These are phyloP conservation scores for Stachybotrys chartarum DNA, from an alignment of 2,329 filamentous ascomycete genomes.

Conservation along the genomic window DNA sequence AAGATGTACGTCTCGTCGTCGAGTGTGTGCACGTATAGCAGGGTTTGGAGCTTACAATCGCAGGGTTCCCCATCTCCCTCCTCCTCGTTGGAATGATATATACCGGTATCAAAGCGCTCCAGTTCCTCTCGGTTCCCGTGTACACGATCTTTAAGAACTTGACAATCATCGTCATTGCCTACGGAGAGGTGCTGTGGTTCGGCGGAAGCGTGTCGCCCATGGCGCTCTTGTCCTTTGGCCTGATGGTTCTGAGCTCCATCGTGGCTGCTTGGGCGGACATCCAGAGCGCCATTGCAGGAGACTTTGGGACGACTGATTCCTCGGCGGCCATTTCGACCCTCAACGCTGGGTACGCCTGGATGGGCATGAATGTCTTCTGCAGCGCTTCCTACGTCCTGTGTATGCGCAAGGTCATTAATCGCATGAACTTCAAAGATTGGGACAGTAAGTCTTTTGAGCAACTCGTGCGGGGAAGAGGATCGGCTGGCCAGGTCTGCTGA, in stretches of 20 bases:
- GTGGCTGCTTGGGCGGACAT: slow-evolving; percentile 98
- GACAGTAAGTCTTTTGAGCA: slow-evolving; percentile 65
- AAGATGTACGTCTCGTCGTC: slow-evolving; percentile 60
- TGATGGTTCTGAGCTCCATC: slow-evolving; percentile 94
- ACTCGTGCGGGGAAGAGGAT: neutral
- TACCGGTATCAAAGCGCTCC: slow-evolving; percentile 89
- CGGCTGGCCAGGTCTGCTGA: slow-evolving; percentile 16
- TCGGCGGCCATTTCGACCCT: slow-evolving; percentile 77
- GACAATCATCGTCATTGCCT: slow-evolving; percentile 97
- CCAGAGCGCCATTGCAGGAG: slow-evolving; percentile 68
- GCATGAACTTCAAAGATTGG: slow-evolving; percentile 99
- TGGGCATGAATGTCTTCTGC: slow-evolving; percentile 94
- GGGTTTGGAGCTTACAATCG: slow-evolving; percentile 5
- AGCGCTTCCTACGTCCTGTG: slow-evolving; percentile 81
- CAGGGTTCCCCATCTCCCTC: slow-evolving; percentile 93
- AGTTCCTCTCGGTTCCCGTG: slow-evolving; percentile 93
- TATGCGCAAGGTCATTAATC: slow-evolving; percentile 98
- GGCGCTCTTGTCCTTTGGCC: slow-evolving; percentile 84
- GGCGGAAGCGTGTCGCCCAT: slow-evolving; percentile 84
- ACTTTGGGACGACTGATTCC: slow-evolving; percentile 49
- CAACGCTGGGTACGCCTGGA: slow-evolving; percentile 95
- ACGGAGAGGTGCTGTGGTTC: slow-evolving; percentile 97
- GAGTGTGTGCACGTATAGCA: neutral
- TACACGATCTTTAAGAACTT: slow-evolving; percentile 99
- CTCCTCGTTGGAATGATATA: slow-evolving; percentile 99